Evolutionary conservation across 2,329 filamentous ascomycete genomes (phyloP).

Genomic region (Tolypocladium ovalisporum): DNA sequence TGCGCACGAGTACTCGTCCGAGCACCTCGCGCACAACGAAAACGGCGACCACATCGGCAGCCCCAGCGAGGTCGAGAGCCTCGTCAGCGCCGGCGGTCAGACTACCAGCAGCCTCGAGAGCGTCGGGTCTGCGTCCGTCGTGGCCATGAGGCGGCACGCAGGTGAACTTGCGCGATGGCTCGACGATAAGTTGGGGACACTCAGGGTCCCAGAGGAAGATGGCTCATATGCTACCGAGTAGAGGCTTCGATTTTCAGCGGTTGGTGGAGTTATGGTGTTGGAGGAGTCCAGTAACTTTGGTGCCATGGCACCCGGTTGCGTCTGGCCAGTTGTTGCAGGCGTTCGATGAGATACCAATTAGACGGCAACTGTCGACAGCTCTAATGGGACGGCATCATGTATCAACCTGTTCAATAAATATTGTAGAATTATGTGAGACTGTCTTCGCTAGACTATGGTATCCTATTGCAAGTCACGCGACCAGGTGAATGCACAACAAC

Average conservation of each 20-base stretch:
- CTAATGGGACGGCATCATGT: not conserved
- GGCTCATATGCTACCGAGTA: conserved; percentile 4
- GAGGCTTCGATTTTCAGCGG: not conserved
- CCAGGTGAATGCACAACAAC: not conserved
- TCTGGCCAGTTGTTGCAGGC: not conserved
- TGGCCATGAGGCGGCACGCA: conserved; percentile 42
- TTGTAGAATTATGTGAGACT: not conserved
- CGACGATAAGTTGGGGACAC: conserved; percentile 45
- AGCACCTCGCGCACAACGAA: conserved; percentile 8
- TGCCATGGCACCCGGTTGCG: not conserved
- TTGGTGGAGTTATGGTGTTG: not conserved
- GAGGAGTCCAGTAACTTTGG: not conserved
- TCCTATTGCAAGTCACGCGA: not conserved
- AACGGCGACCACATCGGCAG: conserved; percentile 24
- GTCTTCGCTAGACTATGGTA: not conserved
- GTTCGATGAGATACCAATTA: conserved; percentile 4
- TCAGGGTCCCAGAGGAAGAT: conserved; percentile 41
- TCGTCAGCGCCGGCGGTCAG: conserved; percentile 32
- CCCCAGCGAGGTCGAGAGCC: conserved; percentile 34
- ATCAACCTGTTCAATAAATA: not conserved
- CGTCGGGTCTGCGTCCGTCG: conserved; percentile 32
- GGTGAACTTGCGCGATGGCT: conserved; percentile 49
- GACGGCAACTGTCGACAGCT: not conserved
- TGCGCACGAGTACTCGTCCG: conserved; percentile 12
- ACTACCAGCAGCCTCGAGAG: conserved; percentile 30